Evolutionary conservation across 345 rosid species (phyloP).

Genomic region (Linum lewisii): DNA sequence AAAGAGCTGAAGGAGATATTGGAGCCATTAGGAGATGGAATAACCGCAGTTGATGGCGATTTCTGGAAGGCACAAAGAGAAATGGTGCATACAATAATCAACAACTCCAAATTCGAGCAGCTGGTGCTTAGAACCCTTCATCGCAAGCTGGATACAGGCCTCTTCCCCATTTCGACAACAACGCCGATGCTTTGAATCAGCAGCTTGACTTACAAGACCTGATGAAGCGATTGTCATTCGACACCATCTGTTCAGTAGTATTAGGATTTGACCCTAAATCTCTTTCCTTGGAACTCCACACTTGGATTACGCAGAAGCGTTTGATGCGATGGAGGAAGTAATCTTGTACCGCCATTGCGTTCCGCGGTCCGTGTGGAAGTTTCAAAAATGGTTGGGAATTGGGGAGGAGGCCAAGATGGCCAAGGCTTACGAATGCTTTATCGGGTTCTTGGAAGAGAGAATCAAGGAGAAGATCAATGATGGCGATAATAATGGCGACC

Average conservation of each 20-base stretch:
- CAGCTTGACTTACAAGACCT: constrained; percentile 15
- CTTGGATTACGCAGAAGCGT: background rate
- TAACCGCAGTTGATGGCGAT: constrained; percentile 12
- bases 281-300: constrained; percentile 1
- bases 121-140: background rate
- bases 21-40: constrained; percentile 17
- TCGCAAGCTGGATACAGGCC: constrained; percentile 7
- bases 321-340: background rate
- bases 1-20: constrained; percentile 10
- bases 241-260: constrained; percentile 7
- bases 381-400: constrained; percentile 7
- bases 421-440: background rate
- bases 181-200: background rate
- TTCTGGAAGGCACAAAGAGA: constrained; percentile 15
- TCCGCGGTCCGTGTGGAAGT: constrained; percentile 4
- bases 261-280: constrained; percentile 9
- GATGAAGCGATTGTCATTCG: constrained; percentile 16
- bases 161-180: constrained; percentile 4
- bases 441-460: background rate
- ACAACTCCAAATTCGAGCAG: background rate
- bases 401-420: constrained; percentile 11
- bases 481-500: background rate
- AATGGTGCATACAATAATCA: constrained; percentile 5
- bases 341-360: background rate
- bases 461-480: background rate